A percentile compares a stretch with the other conserved stretches of the same genome.
Conservation (phyloP, 176 grass and related monocot genomes). For the Rhipidocladum racemiflorum region DNA sequence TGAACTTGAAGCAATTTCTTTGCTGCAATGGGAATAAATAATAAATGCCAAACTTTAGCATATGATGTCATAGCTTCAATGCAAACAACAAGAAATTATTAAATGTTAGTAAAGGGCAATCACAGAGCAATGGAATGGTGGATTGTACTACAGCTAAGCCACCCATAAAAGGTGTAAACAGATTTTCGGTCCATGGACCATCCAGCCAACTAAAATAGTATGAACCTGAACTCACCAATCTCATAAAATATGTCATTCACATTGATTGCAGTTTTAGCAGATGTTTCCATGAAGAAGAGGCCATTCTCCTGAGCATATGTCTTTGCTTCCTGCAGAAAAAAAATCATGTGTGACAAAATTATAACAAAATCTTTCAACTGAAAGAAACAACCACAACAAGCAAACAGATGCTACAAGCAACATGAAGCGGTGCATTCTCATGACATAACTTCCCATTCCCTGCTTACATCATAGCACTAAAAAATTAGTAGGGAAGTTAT, state of each 20-base stretch:
- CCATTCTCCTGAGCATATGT: conserved; percentile 87
- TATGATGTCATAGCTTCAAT: conserved; percentile 40
- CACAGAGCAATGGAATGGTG: neutral
- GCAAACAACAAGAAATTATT: neutral
- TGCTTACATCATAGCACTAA: neutral
- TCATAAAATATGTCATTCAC: conserved; percentile 94
- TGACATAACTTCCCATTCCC: neutral
- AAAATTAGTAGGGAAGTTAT: neutral
- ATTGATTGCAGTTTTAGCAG: conserved; percentile 90
- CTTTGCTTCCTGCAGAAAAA: conserved; percentile 64
- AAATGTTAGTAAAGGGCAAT: neutral
- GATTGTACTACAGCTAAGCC: neutral
- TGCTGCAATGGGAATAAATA: conserved; percentile 55
- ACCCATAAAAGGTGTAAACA: neutral
- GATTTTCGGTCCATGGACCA: neutral
- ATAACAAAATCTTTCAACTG: neutral
- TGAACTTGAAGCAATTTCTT: conserved; percentile 78
- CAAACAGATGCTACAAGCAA: neutral
- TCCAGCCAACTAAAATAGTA: conserved; percentile 3
- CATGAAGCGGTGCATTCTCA: conserved; percentile 10
- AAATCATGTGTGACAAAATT: neutral
- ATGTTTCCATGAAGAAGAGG: conserved; percentile 91
- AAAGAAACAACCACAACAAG: neutral
- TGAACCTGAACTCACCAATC: conserved; percentile 59
- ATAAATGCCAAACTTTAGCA: conserved; percentile 5